Evolutionary conservation across 2,329 filamentous ascomycete species (phyloP), one percentile per base, ranked within the genome.

Genomic region (Emmonsia crescens): DNA sequence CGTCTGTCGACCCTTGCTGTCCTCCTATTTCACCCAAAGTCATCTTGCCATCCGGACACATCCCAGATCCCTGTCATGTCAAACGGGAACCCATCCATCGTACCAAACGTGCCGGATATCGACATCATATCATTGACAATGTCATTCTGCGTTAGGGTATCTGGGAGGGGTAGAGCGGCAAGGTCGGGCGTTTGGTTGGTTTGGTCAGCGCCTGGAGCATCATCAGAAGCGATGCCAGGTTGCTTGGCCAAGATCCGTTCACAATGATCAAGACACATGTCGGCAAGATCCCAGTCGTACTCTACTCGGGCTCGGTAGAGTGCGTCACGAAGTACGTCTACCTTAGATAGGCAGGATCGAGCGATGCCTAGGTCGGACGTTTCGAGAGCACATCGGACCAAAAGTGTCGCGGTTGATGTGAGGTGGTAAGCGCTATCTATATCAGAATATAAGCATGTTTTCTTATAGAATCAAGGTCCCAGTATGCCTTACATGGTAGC

Each of bases 261-360:
- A 67, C 77, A 78, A 66, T 78, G 75, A 48, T 83, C 79, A 3
- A 83, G 70, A 52, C 79, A 82, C 69, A 82, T 82, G 57, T 80
- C 78, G 8, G 80, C 80, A 9, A 83, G 75, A 64, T 83, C 81
- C 81, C 81, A 83, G 57, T 80, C 77, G 66, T 80, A 78, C 58
- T 80, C 77, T 36, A 78, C 77, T 16, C 76, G 73, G 27, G 79
- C 78, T 55, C 75, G 72, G 48, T 78, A 77, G 8, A 82, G 75
- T 38, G 79, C 76, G 8, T 75, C 73, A 44, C 80, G 77, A 49
- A 82, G 73, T 2, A 74, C 75, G 62, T 81, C 75, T 1, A 82
- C 78, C 31, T 78, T 78, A 6, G 73, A 62, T 56, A 82, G 74
- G 59, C 77, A 80, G 2, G 76, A 73, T 9, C 75, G 75, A 10